Conservation (phyloP, 1,284 basidiomycete genomes). For the Blastosporella zonata region DNA sequence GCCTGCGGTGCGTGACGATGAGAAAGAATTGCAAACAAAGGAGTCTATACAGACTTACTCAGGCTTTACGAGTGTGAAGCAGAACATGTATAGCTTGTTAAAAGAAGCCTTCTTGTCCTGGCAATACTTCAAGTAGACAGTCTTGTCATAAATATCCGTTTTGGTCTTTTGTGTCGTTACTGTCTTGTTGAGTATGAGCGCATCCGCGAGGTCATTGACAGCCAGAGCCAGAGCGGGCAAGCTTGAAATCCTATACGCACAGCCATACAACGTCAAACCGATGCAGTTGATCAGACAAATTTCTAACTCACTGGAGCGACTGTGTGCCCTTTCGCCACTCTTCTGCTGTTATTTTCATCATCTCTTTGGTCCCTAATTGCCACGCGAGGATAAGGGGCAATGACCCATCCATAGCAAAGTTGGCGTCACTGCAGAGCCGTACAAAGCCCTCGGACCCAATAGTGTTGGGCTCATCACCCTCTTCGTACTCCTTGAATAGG, state of each 20-base stretch:
- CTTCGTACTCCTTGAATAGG: constrained; percentile 65
- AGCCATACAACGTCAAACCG: neutral
- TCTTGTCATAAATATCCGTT: constrained; percentile 56
- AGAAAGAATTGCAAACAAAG: neutral
- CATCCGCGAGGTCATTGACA: constrained; percentile 57
- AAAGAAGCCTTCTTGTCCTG: constrained; percentile 52
- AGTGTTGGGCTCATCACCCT: constrained; percentile 50
- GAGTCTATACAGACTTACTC: constrained; percentile 40
- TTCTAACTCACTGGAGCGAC: constrained; percentile 45
- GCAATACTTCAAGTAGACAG: constrained; percentile 48
- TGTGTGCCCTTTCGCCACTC: constrained; percentile 67
- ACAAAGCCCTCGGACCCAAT: constrained; percentile 71
- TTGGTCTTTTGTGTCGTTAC: constrained; percentile 32
- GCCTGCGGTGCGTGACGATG: constrained; percentile 33
- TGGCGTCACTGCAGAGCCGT: constrained; percentile 58
- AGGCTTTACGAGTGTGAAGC: constrained; percentile 67
- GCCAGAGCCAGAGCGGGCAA: constrained; percentile 45
- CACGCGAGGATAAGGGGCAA: constrained; percentile 70
- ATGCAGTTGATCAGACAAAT: neutral
- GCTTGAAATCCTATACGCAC: constrained; percentile 52
- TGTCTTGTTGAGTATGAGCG: constrained; percentile 53
- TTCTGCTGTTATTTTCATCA: constrained; percentile 61
- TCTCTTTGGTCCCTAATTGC: constrained; percentile 64
- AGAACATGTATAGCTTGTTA: constrained; percentile 62
- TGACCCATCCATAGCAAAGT: constrained; percentile 66